Conservation (phyloP, 164 flowering plant species). For the Liquidambar formosana region DNA sequence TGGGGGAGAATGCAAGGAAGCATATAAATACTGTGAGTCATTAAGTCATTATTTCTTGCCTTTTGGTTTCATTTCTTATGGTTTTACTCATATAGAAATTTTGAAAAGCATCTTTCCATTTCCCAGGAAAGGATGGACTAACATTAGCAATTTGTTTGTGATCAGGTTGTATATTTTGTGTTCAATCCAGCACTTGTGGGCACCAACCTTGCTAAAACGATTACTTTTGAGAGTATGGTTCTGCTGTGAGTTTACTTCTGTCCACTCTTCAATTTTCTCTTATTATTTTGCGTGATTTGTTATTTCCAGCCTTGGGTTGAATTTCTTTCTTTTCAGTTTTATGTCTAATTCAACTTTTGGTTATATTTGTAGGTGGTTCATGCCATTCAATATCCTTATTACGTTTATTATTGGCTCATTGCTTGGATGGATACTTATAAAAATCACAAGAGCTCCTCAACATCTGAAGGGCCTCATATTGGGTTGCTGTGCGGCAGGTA, state of each 20-base stretch:
- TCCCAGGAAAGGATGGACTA: too few species aligned
- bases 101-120: too few species aligned
- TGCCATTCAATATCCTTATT: conserved; percentile 44
- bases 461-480: conserved; percentile 38
- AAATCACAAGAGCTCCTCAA: conserved; percentile 29
- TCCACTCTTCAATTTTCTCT: neutral
- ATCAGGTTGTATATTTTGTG: conserved; percentile 30
- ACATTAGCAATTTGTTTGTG: too few species aligned
- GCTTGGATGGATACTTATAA: conserved; percentile 38
- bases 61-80: too few species aligned
- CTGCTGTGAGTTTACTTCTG: conserved; percentile 16
- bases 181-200: conserved; percentile 30
- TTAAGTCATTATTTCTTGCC: neutral
- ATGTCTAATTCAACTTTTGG: neutral
- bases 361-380: conserved; percentile 44
- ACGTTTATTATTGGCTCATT: conserved; percentile 39
- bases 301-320: neutral
- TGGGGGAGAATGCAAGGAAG: conserved; percentile 36
- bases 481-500: conserved; percentile 46
- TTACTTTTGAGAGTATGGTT: conserved; percentile 21
- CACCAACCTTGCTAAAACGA: conserved; percentile 18
- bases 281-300: neutral
- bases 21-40: conserved; percentile 31
- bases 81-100: too few species aligned
- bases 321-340: neutral